These are phyloP conservation scores for Sonneratia alba DNA, from an alignment of 345 rosid genomes.

Conservation along the genomic window DNA sequence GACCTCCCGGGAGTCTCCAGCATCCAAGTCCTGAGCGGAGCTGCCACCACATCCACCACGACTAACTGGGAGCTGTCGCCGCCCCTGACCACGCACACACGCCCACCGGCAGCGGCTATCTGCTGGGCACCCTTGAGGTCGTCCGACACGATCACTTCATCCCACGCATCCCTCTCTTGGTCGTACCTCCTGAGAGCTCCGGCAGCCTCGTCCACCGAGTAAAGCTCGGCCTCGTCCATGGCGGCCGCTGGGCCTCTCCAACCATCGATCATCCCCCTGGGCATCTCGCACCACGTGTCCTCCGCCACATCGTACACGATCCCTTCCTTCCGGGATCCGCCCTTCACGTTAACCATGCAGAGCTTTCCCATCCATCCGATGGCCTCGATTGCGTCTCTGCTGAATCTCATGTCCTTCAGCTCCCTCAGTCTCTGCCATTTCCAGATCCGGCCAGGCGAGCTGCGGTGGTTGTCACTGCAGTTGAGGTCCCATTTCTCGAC, in stretches of 20 bases:
- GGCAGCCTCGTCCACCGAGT: conserved; percentile 26
- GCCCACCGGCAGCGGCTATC: conserved; percentile 32
- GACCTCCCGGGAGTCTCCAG: conserved; percentile 25
- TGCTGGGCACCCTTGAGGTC: conserved; percentile 31
- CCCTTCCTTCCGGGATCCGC: conserved; percentile 31
- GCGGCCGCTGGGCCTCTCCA: conserved; percentile 49
- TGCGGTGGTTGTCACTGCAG: neutral
- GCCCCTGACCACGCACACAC: conserved; percentile 25
- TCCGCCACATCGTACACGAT: conserved; percentile 20
- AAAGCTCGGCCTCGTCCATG: conserved; percentile 40
- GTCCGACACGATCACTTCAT: conserved; percentile 12
- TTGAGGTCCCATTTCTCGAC: conserved; percentile 22
- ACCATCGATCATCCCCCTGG: conserved; percentile 35
- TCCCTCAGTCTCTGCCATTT: conserved; percentile 26
- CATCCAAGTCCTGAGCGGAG: conserved; percentile 15
- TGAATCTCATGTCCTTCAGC: conserved; percentile 29
- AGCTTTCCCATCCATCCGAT: conserved; percentile 42
- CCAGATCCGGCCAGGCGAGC: neutral
- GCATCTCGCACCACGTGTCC: conserved; percentile 35
- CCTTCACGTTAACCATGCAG: conserved; percentile 41
- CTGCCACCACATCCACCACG: conserved; percentile 31
- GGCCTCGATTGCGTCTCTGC: conserved; percentile 46
- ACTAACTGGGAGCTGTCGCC: conserved; percentile 12
- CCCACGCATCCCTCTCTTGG: conserved; percentile 28
- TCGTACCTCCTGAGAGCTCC: conserved; percentile 30